Percentiles rank a stretch among this genome's conserved stretches.
These are phyloP conservation scores for Tilletia setariae DNA, from an alignment of 1,284 basidiomycete species.

Conservation along the genomic window DNA sequence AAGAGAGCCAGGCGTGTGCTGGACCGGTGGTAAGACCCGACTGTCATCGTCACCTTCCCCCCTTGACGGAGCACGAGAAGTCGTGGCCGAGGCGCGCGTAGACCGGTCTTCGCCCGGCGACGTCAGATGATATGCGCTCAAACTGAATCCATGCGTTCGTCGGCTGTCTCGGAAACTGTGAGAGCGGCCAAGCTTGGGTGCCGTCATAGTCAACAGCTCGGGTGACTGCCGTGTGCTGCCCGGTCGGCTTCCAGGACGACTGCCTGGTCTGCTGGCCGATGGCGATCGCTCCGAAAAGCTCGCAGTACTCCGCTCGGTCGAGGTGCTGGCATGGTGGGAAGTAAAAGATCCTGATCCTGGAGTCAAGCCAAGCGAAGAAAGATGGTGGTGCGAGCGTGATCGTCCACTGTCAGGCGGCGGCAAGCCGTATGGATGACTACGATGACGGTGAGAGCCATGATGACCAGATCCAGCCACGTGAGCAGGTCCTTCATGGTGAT, in stretches of 20 bases:
- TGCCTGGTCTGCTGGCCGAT: conserved; percentile 23
- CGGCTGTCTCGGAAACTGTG: conserved; percentile 3
- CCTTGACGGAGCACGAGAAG: not conserved
- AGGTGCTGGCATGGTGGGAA: conserved; percentile 36
- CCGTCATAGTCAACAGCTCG: not conserved
- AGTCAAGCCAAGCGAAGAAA: conserved; percentile 38
- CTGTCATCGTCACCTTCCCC: not conserved
- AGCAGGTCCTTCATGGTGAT: conserved; percentile 39
- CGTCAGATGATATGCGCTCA: conserved; percentile 14
- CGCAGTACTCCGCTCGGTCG: conserved; percentile 49
- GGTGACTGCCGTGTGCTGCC: conserved; percentile 9
- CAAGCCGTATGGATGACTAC: conserved; percentile 45
- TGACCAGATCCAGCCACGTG: conserved; percentile 46
- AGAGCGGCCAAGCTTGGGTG: conserved; percentile 4
- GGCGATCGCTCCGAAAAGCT: conserved; percentile 23
- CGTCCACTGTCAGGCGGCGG: conserved; percentile 24
- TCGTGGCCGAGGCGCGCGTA: not conserved
- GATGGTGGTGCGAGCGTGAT: conserved; percentile 48
- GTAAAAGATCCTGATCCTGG: conserved; percentile 18
- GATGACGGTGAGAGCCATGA: conserved; percentile 49
- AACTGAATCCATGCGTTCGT: not conserved
- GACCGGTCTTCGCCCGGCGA: not conserved
- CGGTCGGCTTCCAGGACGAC: conserved; percentile 24
- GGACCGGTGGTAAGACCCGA: not conserved
- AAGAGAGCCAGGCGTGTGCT: not conserved